A percentile compares a stretch with the other conserved stretches of the same genome.
phyloP scores from a whole-genome alignment of 2,329 filamentous ascomycete genomes.

The Penicillium brasilianum region DNA sequence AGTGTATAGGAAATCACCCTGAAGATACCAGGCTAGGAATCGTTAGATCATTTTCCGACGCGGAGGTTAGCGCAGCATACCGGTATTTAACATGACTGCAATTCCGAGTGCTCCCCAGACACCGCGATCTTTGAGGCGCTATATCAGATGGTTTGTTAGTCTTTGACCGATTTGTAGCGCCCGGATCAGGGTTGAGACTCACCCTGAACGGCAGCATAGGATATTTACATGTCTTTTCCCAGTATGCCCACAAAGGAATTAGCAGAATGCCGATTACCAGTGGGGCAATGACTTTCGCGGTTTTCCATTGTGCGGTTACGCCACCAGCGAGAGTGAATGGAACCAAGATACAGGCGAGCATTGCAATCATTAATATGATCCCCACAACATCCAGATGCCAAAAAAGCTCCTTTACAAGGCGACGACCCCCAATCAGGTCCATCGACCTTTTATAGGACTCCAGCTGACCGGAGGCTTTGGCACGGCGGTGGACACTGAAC shows the following conservation, averaged over 20 bases:
- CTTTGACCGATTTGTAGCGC: neutral
- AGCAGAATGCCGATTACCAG: slow-evolving; percentile 57
- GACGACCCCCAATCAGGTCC: slow-evolving; percentile 47
- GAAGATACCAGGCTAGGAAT: slow-evolving; percentile 64
- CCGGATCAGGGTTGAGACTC: neutral
- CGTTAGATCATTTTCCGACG: slow-evolving; percentile 6
- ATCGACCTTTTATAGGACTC: slow-evolving; percentile 52
- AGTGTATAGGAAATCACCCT: slow-evolving; percentile 68
- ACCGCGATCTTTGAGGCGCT: slow-evolving; percentile 65
- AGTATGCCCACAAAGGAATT: slow-evolving; percentile 57
- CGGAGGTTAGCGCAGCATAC: slow-evolving; percentile 16
- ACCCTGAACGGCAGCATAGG: slow-evolving; percentile 63
- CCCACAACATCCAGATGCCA: slow-evolving; percentile 62
- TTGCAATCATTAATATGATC: slow-evolving; percentile 57
- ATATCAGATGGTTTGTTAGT: neutral
- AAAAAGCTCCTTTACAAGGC: slow-evolving; percentile 55
- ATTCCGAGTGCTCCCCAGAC: slow-evolving; percentile 69
- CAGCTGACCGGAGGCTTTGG: slow-evolving; percentile 58
- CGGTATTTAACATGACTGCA: slow-evolving; percentile 41
- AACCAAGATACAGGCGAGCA: slow-evolving; percentile 59
- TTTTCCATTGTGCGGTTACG: slow-evolving; percentile 54
- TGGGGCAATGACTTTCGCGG: slow-evolving; percentile 57
- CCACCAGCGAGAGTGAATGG: slow-evolving; percentile 64
- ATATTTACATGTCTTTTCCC: slow-evolving; percentile 59
- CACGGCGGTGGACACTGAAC: slow-evolving; percentile 56